Conservation (phyloP, 2,329 filamentous ascomycete species). For the Hypoxylon sp. region DNA sequence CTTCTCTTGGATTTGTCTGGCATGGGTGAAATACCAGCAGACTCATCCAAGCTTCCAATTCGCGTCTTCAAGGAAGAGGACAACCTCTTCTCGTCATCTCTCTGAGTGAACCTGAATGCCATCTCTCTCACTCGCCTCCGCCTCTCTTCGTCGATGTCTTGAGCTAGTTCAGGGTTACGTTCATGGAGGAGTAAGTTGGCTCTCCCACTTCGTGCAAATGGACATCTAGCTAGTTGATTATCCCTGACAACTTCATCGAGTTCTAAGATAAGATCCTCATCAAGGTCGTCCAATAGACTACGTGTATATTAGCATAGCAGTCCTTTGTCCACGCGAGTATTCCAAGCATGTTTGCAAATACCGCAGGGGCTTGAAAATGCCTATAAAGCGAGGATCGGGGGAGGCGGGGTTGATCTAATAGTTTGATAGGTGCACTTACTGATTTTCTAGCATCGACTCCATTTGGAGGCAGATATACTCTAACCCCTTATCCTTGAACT, state of each 20-base stretch:
- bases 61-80: conserved; percentile 73
- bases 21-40: conserved; percentile 58
- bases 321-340: not conserved
- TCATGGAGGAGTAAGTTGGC: conserved; percentile 77
- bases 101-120: conserved; percentile 74
- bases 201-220: conserved; percentile 82
- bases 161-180: conserved; percentile 72
- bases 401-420: not conserved
- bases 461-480: conserved; percentile 94
- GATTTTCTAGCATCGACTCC: conserved; percentile 92
- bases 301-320: conserved; percentile 54
- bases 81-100: conserved; percentile 74
- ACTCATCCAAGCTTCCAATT: conserved; percentile 76
- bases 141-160: conserved; percentile 77
- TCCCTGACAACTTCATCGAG: conserved; percentile 84
- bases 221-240: conserved; percentile 84
- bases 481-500: conserved; percentile 89
- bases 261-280: conserved; percentile 84
- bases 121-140: conserved; percentile 82
- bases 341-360: too few species aligned
- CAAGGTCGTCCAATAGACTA: conserved; percentile 82
- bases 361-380: too few species aligned
- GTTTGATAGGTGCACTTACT: conserved; percentile 55
- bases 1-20: conserved; percentile 64
- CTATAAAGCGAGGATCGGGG: not conserved